Percentiles rank a stretch among this genome's conserved stretches.
phyloP scores from a whole-genome alignment of 257 asterid species.

The Sherardia arvensis region DNA sequence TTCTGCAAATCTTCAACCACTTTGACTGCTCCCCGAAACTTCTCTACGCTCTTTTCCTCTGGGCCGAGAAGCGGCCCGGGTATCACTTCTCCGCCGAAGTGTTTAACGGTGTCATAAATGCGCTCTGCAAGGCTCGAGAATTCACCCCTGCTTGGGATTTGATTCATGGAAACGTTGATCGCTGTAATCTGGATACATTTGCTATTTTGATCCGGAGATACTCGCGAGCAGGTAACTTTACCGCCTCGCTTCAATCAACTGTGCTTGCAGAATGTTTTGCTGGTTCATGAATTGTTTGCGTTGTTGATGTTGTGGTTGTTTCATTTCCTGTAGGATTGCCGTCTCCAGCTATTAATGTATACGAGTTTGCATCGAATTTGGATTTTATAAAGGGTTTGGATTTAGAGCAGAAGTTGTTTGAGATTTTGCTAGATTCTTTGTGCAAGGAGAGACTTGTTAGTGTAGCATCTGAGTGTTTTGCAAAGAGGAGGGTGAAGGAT shows the following conservation, averaged over 20 bases:
- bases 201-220: constrained; percentile 65
- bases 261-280: not conserved
- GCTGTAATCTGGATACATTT: constrained; percentile 49
- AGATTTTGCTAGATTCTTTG: constrained; percentile 61
- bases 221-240: constrained; percentile 58
- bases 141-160: constrained; percentile 74
- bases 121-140: constrained; percentile 58
- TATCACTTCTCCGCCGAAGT: constrained; percentile 30
- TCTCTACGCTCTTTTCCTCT: constrained; percentile 47
- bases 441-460: constrained; percentile 73
- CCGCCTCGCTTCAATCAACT: not conserved
- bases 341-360: constrained; percentile 53
- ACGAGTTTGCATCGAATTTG: constrained; percentile 44
- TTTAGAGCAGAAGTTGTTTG: constrained; percentile 35
- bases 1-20: constrained; percentile 39
- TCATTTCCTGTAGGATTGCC: constrained; percentile 40
- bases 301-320: not conserved
- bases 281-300: not conserved
- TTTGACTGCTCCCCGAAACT: constrained; percentile 65
- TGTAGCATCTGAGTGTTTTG: constrained; percentile 51
- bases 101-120: constrained; percentile 59
- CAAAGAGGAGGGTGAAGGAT: constrained; percentile 29
- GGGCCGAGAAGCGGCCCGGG: constrained; percentile 56
- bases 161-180: constrained; percentile 35
- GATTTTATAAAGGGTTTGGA: constrained; percentile 25